Base-by-base conservation (phyloP, 108 stramenopile genomes). In the Mediolabrus comicus region DNA sequence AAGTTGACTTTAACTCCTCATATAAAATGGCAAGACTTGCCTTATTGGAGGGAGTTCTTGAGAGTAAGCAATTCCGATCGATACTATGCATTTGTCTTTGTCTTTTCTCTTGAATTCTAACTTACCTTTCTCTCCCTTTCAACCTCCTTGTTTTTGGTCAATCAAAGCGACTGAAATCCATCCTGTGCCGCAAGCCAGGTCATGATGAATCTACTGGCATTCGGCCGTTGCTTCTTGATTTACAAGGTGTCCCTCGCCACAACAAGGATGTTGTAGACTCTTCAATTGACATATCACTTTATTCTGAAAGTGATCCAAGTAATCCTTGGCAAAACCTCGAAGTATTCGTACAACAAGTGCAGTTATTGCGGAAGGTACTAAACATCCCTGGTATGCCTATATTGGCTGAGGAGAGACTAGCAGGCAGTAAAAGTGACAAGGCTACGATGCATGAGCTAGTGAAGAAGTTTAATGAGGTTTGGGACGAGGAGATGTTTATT, bases 181-280 rank as follows among this genome's bases (percentile, higher is more conserved):
- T 89, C 12, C 70, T 92, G 4, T 83, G 89, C 57, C 82, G 87
- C 29, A 87, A 86, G 60, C 73, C 76, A 32, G 86, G 83, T 1
- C 31, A 69, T 28, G 90, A 89, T 34, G 84, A 87, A 39, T 90
- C 90, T 22, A 77, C 85, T 22, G 94, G 94, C 9, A 95, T 95
- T 53, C 90, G 94, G 33, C 90, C 94, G 17, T 77, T 95, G 3
- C 64, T 95, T 39, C 62, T 95, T 33, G 94, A 95, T 82, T 60
- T 95, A 22, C 91, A 87, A 71, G 77, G 85, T 25, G 75, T 92
- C 19, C 90, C 84, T 31, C 83, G 94, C 14, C 87, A 91, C 49
- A 87, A 89, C 19, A 62, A 57, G 25, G 64, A 66, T 31, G 77
- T 68, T 10, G 41, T 65, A 10, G 68, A 67, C 52, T 59, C 74